Percentiles rank a stretch among this genome's conserved stretches.
phyloP scores from a whole-genome alignment of 768 basidiomycete species.

The Cystofilobasidium ferigula region DNA sequence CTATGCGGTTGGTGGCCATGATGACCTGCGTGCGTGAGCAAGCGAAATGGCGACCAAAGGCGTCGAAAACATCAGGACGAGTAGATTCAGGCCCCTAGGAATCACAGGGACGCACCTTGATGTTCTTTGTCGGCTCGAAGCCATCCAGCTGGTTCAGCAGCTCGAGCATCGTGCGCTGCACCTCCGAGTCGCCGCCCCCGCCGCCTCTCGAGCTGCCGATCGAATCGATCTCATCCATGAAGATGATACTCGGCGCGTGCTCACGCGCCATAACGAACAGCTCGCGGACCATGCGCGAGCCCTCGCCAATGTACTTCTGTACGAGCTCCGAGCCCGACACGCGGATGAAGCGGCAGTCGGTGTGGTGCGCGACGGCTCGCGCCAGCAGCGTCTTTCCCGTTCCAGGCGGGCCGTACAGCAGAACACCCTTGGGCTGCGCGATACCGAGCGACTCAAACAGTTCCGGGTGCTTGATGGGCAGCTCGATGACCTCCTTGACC shows the following conservation, averaged over 20 bases:
- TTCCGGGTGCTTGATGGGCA: conserved; percentile 95
- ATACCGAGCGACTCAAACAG: conserved; percentile 92
- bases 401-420: conserved; percentile 90
- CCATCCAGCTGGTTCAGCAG: conserved; percentile 79
- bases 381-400: conserved; percentile 94
- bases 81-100: background rate
- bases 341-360: conserved; percentile 94
- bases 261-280: conserved; percentile 97
- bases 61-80: background rate
- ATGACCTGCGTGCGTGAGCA: conserved; percentile 45
- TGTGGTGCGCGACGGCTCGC: conserved; percentile 91
- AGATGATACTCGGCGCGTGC: conserved; percentile 95
- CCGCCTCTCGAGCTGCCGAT: conserved; percentile 80
- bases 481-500: conserved; percentile 96
- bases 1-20: conserved; percentile 98
- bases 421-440: conserved; percentile 90
- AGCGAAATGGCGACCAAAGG: background rate
- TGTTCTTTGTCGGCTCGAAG: conserved; percentile 71
- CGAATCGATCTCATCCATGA: conserved; percentile 99
- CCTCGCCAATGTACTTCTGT: conserved; percentile 97
- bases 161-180: conserved; percentile 83
- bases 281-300: conserved; percentile 90
- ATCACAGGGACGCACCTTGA: conserved; percentile 44
- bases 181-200: conserved; percentile 69
- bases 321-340: conserved; percentile 89